A percentile compares a stretch with the other conserved stretches of the same genome.
Evolutionary conservation across 371 early-diverging fungal species (phyloP).

Genomic region (Mucor plumbeus): DNA sequence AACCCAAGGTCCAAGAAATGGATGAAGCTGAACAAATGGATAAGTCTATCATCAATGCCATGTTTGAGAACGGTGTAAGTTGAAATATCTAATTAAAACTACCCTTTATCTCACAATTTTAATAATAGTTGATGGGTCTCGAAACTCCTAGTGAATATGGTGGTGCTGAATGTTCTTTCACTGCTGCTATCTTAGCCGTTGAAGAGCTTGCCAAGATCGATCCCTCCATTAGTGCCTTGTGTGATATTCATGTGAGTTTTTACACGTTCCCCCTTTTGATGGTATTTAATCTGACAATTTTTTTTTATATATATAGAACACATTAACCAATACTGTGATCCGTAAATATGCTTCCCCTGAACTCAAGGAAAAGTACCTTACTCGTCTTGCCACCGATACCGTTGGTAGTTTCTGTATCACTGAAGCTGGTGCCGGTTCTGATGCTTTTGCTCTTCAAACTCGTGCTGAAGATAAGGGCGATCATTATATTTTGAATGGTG

Average conservation of each 20-base stretch:
- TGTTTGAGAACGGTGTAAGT: slow-evolving; percentile 90
- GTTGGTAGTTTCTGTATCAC: slow-evolving; percentile 96
- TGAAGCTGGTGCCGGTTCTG: slow-evolving; percentile 93
- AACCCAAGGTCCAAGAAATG: slow-evolving; percentile 91
- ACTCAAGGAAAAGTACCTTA: slow-evolving; percentile 84
- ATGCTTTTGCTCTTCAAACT: slow-evolving; percentile 96
- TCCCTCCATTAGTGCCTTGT: slow-evolving; percentile 89
- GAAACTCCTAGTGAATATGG: slow-evolving; percentile 86
- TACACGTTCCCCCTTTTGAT: background rate
- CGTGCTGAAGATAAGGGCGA: slow-evolving; percentile 90
- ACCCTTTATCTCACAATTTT: background rate
- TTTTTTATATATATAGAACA: slow-evolving; percentile 68
- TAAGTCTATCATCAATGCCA: slow-evolving; percentile 77
- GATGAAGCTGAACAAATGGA: slow-evolving; percentile 92
- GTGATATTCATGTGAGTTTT: slow-evolving; percentile 88
- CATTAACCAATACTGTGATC: slow-evolving; percentile 95
- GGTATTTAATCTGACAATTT: background rate
- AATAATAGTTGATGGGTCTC: slow-evolving; percentile 89
- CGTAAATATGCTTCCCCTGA: slow-evolving; percentile 80
- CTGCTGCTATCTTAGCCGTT: slow-evolving; percentile 89
- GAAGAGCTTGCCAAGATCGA: slow-evolving; percentile 98
- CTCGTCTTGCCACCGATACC: slow-evolving; percentile 79
- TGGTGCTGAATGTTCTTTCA: slow-evolving; percentile 91
- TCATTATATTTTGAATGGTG: slow-evolving; percentile 90
- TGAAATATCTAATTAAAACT: background rate